phyloP scores from a whole-genome alignment of 2,329 filamentous ascomycete species.

The Hymenoscyphus albidus region DNA sequence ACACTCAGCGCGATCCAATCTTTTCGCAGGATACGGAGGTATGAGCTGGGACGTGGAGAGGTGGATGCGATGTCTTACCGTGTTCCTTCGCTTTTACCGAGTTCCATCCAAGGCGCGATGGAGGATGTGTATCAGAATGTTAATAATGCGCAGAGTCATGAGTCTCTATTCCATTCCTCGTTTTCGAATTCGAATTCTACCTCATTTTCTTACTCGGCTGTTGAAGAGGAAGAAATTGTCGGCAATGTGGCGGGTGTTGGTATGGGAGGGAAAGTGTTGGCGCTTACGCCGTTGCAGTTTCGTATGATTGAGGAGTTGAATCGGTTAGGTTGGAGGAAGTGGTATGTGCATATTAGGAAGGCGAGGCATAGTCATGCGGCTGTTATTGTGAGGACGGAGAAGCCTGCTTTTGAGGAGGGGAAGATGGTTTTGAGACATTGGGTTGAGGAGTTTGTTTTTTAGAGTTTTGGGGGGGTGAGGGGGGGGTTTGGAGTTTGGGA shows the following conservation, averaged over 20 bases:
- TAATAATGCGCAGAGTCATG: conserved; percentile 46
- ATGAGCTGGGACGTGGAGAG: conserved; percentile 67
- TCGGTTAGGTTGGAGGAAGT: conserved; percentile 57
- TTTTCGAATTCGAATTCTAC: conserved; percentile 16
- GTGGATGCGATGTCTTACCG: conserved; percentile 41
- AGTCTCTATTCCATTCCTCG: conserved; percentile 55
- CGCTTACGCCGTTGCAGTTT: conserved; percentile 76
- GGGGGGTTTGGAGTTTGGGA: background rate
- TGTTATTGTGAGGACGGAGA: conserved; percentile 75
- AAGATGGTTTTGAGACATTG: conserved; percentile 76
- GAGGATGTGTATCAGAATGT: conserved; percentile 51
- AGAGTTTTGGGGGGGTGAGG: background rate
- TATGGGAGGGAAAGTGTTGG: conserved; percentile 57
- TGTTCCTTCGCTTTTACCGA: conserved; percentile 60
- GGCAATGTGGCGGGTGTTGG: too few relatives aligned
- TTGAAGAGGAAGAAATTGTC: too few relatives aligned
- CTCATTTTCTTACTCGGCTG: background rate
- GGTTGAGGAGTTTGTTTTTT: conserved; percentile 63
- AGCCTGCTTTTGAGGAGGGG: conserved; percentile 69
- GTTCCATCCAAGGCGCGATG: conserved; percentile 69
- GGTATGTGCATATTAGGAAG: conserved; percentile 71
- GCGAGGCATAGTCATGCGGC: conserved; percentile 79
- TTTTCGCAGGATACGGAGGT: conserved; percentile 67
- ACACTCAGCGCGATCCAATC: conserved; percentile 74
- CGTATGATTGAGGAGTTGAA: conserved; percentile 78